phyloP scores from a whole-genome alignment of 2,329 filamentous ascomycete genomes.

The Trichoderma sp. region DNA sequence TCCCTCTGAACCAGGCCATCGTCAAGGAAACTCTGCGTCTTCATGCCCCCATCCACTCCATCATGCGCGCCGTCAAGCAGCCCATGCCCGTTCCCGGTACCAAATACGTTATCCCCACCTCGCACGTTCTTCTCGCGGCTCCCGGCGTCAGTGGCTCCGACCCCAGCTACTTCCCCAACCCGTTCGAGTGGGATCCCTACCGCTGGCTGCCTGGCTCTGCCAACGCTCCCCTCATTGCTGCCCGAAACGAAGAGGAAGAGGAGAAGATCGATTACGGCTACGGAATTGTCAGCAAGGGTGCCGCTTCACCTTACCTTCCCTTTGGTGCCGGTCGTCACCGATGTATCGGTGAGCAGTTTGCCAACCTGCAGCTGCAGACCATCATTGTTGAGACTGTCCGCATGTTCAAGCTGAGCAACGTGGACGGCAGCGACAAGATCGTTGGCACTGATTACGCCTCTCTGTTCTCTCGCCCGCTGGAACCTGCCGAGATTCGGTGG shows the following conservation, averaged over 20 bases:
- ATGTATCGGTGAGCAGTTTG: conserved; percentile 97
- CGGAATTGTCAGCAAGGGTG: conserved; percentile 88
- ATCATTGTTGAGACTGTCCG: conserved; percentile 79
- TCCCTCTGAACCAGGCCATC: conserved; percentile 81
- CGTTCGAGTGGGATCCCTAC: conserved; percentile 84
- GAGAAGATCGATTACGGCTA: conserved; percentile 93
- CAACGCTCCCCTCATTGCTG: conserved; percentile 52
- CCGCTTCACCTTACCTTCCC: conserved; percentile 85
- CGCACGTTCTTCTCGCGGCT: conserved; percentile 80
- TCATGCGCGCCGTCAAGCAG: conserved; percentile 88
- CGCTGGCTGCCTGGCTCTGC: conserved; percentile 76
- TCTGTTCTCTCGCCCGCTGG: conserved; percentile 73
- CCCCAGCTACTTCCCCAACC: conserved; percentile 77
- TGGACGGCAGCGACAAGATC: conserved; percentile 70
- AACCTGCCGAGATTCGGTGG: conserved; percentile 74
- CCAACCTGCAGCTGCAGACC: conserved; percentile 87
- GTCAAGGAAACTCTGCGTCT: conserved; percentile 91
- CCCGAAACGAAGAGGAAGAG: conserved; percentile 60
- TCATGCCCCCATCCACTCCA: conserved; percentile 92
- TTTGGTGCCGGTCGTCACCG: conserved; percentile 92
- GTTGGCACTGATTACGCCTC: conserved; percentile 70
- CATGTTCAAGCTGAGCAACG: conserved; percentile 77
- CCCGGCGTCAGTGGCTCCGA: conserved; percentile 80
- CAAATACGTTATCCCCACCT: conserved; percentile 78
- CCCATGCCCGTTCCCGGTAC: conserved; percentile 84